These are phyloP conservation scores for Panicum miliaceum DNA, from an alignment of 176 grass and related monocot species.

Conservation along the genomic window DNA sequence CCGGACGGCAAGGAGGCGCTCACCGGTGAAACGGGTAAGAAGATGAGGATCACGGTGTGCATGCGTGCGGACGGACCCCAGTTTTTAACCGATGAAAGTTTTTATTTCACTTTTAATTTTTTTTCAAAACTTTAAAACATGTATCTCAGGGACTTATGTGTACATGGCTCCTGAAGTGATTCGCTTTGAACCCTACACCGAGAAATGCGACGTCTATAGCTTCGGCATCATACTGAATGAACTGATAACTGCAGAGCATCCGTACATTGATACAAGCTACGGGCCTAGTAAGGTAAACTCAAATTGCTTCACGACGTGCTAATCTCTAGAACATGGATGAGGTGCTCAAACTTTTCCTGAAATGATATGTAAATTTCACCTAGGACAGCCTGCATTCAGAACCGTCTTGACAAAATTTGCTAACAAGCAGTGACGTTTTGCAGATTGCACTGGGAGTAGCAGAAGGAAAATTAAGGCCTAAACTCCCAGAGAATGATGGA, in stretches of 20 bases:
- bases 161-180: constrained; percentile 79
- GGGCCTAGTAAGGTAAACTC: constrained; percentile 53
- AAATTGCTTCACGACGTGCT: background rate
- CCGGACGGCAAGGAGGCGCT: constrained; percentile 52
- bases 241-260: constrained; percentile 60
- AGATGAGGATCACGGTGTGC: background rate
- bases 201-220: constrained; percentile 81
- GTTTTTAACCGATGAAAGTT: background rate
- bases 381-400: background rate
- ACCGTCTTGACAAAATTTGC: background rate
- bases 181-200: constrained; percentile 60
- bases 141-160: constrained; percentile 54
- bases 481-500: constrained; percentile 20
- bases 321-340: background rate
- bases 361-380: background rate
- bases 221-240: constrained; percentile 69
- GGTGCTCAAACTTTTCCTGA: background rate
- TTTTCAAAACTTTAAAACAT: background rate
- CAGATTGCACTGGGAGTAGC: constrained; percentile 70
- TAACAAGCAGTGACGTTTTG: background rate
- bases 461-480: constrained; percentile 56
- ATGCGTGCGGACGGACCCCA: background rate
- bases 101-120: background rate
- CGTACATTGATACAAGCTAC: constrained; percentile 55
- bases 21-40: constrained; percentile 67